Evolutionary conservation across 257 asterid genomes (phyloP), one percentile per base, ranked within the genome.

Genomic region (Fraxinus americana): DNA sequence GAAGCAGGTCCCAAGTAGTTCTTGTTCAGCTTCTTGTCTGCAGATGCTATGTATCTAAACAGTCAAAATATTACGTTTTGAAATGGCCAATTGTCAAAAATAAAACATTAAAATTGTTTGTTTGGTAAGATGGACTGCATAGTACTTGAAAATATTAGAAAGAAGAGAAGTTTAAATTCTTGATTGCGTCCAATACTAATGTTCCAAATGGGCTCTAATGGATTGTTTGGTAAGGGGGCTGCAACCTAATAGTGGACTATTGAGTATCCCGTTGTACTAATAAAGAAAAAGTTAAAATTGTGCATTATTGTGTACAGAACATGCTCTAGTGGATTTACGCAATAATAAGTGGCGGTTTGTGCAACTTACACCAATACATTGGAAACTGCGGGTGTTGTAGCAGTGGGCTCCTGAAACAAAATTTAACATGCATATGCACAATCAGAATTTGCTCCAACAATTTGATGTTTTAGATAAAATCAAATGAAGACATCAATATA

Each of bases 1-100:
- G 98, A 85, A 75, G 97, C 96, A 80, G 96, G 91, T 74, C 99
- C 99, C 86, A 95, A 82, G 82, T 95, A 95, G 87, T 95, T 93
- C 82, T 74, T 72, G 83, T 95, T 95, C 36, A 73, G 73, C 80
- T 86, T 91, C 89, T 84, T 91, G 90, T 95, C 97, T 50, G 96
- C 85, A 80, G 98, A 88, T 45, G 91, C 98, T 78, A 95, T 84
- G 84, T 91, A 93, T 78, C 99, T 93, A 87, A 73, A 83, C 59
- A 78, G 43, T 34, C 75, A 41, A 57, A 74, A 79, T n/a, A 50
- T 77, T 25, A 39, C 82, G 82, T 30, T 73, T 23, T 71, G 29
- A 43, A 19, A 59, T 38, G 27, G 45, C 69, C 71, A 41, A 50
- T 13, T 16, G 9, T 69, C 27, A 21, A 39, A 12, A 54, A 61